These are phyloP conservation scores for Rheum nobile DNA, from an alignment of 148 eudicot species.

Conservation along the genomic window DNA sequence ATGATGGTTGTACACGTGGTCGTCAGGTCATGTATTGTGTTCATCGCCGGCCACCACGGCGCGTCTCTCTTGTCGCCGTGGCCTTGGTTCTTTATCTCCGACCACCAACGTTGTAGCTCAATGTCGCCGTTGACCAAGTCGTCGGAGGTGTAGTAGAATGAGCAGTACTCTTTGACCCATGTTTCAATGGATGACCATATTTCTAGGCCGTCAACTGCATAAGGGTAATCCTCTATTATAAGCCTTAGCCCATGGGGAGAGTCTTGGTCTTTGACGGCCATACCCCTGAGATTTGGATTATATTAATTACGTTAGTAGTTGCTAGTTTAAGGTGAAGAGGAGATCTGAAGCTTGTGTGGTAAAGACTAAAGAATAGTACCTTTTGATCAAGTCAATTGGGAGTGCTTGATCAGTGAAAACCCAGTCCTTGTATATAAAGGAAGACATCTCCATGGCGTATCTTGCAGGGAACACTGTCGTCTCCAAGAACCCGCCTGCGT, in stretches of 20 bases:
- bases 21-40: slow-evolving; percentile 29
- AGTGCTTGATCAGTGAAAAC: slow-evolving; percentile 61
- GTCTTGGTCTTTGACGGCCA: slow-evolving; percentile 47
- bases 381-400: slow-evolving; percentile 59
- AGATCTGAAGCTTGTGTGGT: not conserved
- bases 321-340: no score
- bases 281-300: slow-evolving; percentile 33
- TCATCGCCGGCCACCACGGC: slow-evolving; percentile 62
- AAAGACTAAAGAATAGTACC: slow-evolving; percentile 17
- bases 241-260: slow-evolving; percentile 56
- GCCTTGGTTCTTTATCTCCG: slow-evolving; percentile 38
- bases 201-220: slow-evolving; percentile 71
- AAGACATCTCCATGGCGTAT: slow-evolving; percentile 68
- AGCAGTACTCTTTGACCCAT: slow-evolving; percentile 60
- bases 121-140: slow-evolving; percentile 27
- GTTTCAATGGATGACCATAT: slow-evolving; percentile 63
- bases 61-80: slow-evolving; percentile 62
- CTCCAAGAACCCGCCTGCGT: slow-evolving; percentile 68
- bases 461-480: slow-evolving; percentile 58
- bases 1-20: slow-evolving; percentile 48
- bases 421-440: slow-evolving; percentile 54
- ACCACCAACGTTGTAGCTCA: slow-evolving; percentile 75
- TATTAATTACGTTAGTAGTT: not conserved
- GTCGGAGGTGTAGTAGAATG: slow-evolving; percentile 40
- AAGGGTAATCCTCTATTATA: slow-evolving; percentile 68